A percentile compares a stretch with the other conserved stretches of the same genome.
phyloP scores from a whole-genome alignment of 768 basidiomycete genomes.

The Boletus subcaerulescens region DNA sequence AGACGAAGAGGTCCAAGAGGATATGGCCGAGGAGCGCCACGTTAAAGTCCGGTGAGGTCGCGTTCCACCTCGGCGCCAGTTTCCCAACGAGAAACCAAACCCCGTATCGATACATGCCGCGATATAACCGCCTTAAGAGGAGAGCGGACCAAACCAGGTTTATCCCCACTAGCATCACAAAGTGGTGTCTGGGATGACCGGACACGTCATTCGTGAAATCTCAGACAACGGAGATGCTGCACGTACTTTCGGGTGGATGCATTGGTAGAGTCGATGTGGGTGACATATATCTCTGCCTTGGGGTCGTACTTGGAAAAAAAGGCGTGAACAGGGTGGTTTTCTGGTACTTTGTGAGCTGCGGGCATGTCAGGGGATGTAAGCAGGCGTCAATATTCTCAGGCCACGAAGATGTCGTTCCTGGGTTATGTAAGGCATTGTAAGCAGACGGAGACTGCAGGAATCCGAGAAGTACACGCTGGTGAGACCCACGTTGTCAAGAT shows the following conservation, averaged over 20 bases:
- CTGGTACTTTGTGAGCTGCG: conserved; percentile 22
- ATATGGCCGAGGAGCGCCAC: conserved; percentile 24
- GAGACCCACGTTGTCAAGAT: no score
- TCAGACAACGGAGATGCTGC: not conserved
- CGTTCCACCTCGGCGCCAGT: conserved; percentile 11
- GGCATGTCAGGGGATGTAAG: conserved; percentile 26
- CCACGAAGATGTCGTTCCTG: no score
- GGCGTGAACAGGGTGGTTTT: conserved; percentile 21
- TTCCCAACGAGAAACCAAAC: conserved; percentile 25
- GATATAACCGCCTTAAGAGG: conserved; percentile 20
- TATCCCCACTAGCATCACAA: conserved; percentile 25
- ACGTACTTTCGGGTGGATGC: conserved; percentile 25
- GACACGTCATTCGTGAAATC: conserved; percentile 9
- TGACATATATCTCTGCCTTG: conserved; percentile 28
- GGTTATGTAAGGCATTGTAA: no score
- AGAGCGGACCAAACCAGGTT: conserved; percentile 26
- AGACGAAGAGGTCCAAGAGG: conserved; percentile 25
- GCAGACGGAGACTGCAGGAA: no score
- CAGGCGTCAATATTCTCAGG: not conserved
- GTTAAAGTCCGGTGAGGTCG: conserved; percentile 14
- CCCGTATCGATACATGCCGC: conserved; percentile 28
- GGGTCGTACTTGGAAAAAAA: conserved; percentile 20
- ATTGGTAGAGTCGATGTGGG: conserved; percentile 25
- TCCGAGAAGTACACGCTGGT: no score
- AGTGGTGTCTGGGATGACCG: conserved; percentile 19